Evolutionary conservation across 306 rosid genomes (phyloP), one percentile per base, ranked within the genome.

Genomic region (Neltuma alba): DNA sequence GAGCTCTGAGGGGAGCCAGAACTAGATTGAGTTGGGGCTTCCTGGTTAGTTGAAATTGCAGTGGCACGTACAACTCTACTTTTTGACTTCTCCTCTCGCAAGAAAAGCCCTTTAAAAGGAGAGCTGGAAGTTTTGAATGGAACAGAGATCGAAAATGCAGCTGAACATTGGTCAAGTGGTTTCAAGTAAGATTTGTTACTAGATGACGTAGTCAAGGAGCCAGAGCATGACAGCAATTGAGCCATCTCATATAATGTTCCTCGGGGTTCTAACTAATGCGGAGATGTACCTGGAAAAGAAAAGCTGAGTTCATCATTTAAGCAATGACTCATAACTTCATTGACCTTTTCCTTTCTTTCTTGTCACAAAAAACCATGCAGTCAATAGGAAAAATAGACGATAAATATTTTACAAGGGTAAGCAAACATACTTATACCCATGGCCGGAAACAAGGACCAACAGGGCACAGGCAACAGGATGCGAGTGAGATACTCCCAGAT

Each of bases 151-250:
- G 91, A 87, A 79, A 89, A 86, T 31, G 87, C 80, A 8, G 76
- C 55, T 13, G 80, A 84, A 54, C 85, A 81, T 40, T 86, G 89
- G 72, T 81, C 77, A 37, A 80, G 66, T 44, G 89, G 85, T 74
- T 82, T 85, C 45, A 87, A 78, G 86, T 48, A 67, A 23, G 87
- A 82, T 84, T 88, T 92, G 52, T 79, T 83, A 77, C 84, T 80
- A 58, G 96, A 72, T 68, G 93, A 72, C 76, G 85, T 25, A 27
- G 90, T 83, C 75, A 89, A 80, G 63, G 89, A 81, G 80, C 86
- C 86, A n/a, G 99, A 92, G 78, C 92, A 87, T 64, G 97, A 91
- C 78, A 95, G 87, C 62, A 90, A 83, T 23, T 92, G 92, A 9
- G 97, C 91, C 99, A 92, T 92, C 83, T 87, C 77, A 68, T 76